Evolutionary conservation across 805 yeast species (phyloP), one percentile per base, ranked within the genome.

Genomic region (Spathaspora passalidarum): DNA sequence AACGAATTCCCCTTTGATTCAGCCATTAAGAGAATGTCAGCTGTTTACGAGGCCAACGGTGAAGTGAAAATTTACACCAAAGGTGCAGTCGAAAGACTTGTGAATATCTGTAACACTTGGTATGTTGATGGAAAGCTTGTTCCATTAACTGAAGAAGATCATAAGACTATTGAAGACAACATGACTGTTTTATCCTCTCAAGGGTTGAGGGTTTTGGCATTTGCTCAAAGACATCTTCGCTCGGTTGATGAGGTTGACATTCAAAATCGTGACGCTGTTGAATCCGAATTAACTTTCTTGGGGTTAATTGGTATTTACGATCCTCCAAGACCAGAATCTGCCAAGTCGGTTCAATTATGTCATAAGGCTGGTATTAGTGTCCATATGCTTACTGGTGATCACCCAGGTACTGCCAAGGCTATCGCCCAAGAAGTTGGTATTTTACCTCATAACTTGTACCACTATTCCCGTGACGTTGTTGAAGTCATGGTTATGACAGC

Each of bases 401-500:
- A 61, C 40, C 64, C 65, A 3, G 65, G 66, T 32, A 65, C 69
- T 14, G 69, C 69, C 32, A 55, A 52, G 26, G 69, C 69, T 10
- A 63, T 65, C 51, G 68, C 69, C 10, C 65, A 63, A 47, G 68
- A 63, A 49, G 68, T 65, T 5, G 69, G 68, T 6, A 65, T 65
- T 26, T 50, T 65, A 36, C 69, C 74, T 11, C 63, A 52, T 47
- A 76, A 85, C 61, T 61, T 81, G 56, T 73, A 73, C 52, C 78
- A 79, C 51, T 81, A 79, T 59, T 59, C 84, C 16, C 72, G 68
- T 11, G 81, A 79, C 6, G 80, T 83, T 42, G 80, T 80, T 39
- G 63, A 75, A 46, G 75, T 76, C 2, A 84, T 85, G 88, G 84
- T 84, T 22, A 82, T 86, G 88, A 80, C 88, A 6, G 94, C 91